A percentile compares a stretch with the other conserved stretches of the same genome.
Conservation (phyloP, 805 yeast genomes). For the Starmerella vitae region DNA sequence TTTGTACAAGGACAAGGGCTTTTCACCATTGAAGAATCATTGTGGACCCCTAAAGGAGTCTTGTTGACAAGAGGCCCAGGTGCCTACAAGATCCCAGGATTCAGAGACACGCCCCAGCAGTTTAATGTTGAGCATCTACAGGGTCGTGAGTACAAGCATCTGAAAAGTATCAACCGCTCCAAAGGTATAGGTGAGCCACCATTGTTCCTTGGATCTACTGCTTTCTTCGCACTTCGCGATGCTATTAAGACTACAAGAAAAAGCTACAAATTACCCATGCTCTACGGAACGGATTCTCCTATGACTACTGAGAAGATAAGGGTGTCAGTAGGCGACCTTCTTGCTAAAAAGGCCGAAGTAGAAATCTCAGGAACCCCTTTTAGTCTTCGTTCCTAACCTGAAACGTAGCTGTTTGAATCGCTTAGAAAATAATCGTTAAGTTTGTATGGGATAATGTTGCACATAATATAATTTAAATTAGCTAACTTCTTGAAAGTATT, state of each 20-base stretch:
- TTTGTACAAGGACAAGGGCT: slow-evolving; percentile 39
- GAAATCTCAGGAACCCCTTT: slow-evolving; percentile 17
- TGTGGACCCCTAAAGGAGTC: slow-evolving; percentile 34
- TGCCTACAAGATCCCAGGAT: slow-evolving; percentile 38
- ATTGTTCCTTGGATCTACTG: slow-evolving; percentile 33
- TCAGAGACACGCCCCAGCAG: slow-evolving; percentile 35
- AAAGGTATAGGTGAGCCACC: slow-evolving; percentile 43
- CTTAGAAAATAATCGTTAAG: no score
- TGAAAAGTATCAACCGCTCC: slow-evolving; percentile 34
- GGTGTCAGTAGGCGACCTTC: slow-evolving; percentile 29
- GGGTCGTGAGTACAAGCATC: slow-evolving; percentile 32
- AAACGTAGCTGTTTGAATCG: no score
- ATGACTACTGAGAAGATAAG: slow-evolving; percentile 36
- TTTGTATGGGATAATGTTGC: no score
- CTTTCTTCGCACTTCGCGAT: slow-evolving; percentile 34
- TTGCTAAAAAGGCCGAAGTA: slow-evolving; percentile 26
- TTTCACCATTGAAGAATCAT: slow-evolving; percentile 36
- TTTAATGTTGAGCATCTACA: slow-evolving; percentile 33
- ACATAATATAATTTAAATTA: no score
- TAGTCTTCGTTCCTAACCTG: slow-evolving; percentile 17
- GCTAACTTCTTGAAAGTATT: no score
- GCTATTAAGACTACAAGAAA: slow-evolving; percentile 31
- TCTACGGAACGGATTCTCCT: slow-evolving; percentile 27
- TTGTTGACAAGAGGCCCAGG: slow-evolving; percentile 39
- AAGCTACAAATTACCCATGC: slow-evolving; percentile 23